Evolutionary conservation across 75 land plant genomes (phyloP), one percentile per base, ranked within the genome.

Genomic region (Adiantum capillusveneris): DNA sequence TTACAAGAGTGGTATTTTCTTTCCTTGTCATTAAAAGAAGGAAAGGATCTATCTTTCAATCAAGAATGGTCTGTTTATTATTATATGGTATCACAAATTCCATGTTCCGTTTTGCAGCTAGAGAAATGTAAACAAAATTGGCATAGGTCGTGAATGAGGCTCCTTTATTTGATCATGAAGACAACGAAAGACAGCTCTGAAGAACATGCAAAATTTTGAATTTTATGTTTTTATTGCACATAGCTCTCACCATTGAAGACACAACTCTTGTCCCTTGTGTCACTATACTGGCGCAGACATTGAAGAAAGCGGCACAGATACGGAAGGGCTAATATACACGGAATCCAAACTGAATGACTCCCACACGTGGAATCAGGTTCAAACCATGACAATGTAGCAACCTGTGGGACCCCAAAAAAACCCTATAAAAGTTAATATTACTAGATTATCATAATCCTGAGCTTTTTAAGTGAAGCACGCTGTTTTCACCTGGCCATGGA

Each of bases 301-400:
- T 95, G 99, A 60, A 90, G 86, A 39, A 95, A 73, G 13, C 97
- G 91, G 58, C 83, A 86, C 45, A 90, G 41, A 53, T 95, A 95
- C 44, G 99, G 99, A 62, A 86, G 77, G 37, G 95, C 92, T 49
- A 90, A 87, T 45, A 87, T 77, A 16, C 83, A 45, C 31, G 99
- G 99, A 29, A 90, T 95, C 46, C 83, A 84, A 39, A 82, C 57
- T 50, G 99, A 90, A 59, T 90, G 97, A 75, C 96, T 90, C 18
- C 99, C 99, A 62, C 99, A 95, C 18, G 87, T 72, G 67, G 81
- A 86, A 74, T 90, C 88, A 42, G 96, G 86, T 60, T 83, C 90
- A 72, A 87, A 82, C 94, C 91, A 88, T 58, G 97, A 95, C 64
- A 84, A 83, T 6, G 94, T 92, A 39, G 98, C 95, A 67, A 84